Evolutionary conservation across 805 yeast species (phyloP).

Genomic region (Candida mattraensis): DNA sequence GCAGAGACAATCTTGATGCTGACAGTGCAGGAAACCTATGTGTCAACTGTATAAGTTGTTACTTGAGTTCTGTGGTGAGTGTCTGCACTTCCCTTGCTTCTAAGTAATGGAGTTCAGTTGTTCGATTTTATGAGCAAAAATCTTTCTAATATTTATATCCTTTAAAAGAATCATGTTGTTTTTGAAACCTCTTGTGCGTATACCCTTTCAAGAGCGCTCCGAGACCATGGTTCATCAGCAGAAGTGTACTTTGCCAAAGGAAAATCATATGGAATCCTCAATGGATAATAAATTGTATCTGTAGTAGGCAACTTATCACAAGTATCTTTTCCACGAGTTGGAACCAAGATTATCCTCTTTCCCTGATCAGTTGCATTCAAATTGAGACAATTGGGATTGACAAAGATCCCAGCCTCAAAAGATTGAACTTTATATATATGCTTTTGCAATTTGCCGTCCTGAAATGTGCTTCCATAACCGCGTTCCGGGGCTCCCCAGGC

Average conservation of each 20-base stretch:
- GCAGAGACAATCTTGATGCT: conserved; percentile 10
- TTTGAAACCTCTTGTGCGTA: conserved; percentile 7
- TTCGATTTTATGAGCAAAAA: conserved; percentile 1
- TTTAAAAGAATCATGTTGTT: not conserved
- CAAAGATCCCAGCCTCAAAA: conserved; percentile 56
- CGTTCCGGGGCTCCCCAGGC: conserved; percentile 70
- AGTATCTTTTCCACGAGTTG: conserved; percentile 42
- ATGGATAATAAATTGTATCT: conserved; percentile 29
- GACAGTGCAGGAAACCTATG: conserved; percentile 14
- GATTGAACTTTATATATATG: conserved; percentile 39
- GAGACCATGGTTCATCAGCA: conserved; percentile 53
- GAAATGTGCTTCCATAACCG: conserved; percentile 19
- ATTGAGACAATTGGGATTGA: conserved; percentile 34
- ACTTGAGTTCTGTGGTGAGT: conserved; percentile 10
- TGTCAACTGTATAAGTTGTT: conserved; percentile 14
- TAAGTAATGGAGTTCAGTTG: conserved; percentile 1
- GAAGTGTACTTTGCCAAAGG: conserved; percentile 45
- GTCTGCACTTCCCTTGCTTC: conserved; percentile 12
- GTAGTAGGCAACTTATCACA: conserved; percentile 2
- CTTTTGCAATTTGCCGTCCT: conserved; percentile 6
- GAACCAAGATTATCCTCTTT: conserved; percentile 34
- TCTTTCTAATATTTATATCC: conserved; percentile 1
- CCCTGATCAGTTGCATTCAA: conserved; percentile 7
- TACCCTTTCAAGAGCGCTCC: conserved; percentile 16
- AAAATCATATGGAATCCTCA: conserved; percentile 53